phyloP scores from a whole-genome alignment of 2,329 filamentous ascomycete genomes.

The Sporothrix pallida region DNA sequence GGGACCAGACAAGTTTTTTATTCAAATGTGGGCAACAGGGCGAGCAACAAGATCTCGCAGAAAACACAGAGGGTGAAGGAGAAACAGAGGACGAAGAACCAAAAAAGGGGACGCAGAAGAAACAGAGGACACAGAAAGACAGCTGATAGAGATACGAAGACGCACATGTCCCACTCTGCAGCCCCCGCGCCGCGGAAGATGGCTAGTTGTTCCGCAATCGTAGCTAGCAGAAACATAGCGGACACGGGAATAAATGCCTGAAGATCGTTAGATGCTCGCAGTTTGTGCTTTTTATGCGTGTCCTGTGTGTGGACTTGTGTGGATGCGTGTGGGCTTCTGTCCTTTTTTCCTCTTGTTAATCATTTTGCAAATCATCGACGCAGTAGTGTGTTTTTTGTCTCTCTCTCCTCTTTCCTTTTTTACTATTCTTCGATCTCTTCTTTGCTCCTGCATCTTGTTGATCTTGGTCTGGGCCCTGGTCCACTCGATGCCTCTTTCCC shows the following conservation, averaged over 20 bases:
- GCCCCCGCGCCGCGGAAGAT: conserved; percentile 25
- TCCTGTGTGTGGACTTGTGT: background rate
- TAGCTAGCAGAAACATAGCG: conserved; percentile 1
- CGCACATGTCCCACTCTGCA: conserved; percentile 10
- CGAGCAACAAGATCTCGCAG: too few species aligned
- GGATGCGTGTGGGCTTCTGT: background rate
- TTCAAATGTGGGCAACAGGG: too few species aligned
- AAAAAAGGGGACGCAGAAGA: background rate
- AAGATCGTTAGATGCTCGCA: conserved; percentile 17
- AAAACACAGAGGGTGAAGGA: background rate
- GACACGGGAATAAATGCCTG: conserved; percentile 6
- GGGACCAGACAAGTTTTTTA: too few species aligned
- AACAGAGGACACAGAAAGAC: background rate
- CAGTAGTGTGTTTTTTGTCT: too few species aligned
- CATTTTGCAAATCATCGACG: background rate
- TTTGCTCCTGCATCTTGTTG: background rate
- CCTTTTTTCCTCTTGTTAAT: background rate
- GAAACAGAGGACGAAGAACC: background rate
- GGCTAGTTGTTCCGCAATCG: conserved; percentile 15
- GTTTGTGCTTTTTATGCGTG: background rate
- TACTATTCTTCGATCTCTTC: background rate
- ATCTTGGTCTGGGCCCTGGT: background rate
- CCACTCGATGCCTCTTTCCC: background rate
- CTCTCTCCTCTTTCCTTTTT: background rate
- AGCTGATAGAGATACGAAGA: conserved; percentile 9